Base-by-base conservation (phyloP, 2,329 filamentous ascomycete genomes). In the Fusarium xylarioides region DNA sequence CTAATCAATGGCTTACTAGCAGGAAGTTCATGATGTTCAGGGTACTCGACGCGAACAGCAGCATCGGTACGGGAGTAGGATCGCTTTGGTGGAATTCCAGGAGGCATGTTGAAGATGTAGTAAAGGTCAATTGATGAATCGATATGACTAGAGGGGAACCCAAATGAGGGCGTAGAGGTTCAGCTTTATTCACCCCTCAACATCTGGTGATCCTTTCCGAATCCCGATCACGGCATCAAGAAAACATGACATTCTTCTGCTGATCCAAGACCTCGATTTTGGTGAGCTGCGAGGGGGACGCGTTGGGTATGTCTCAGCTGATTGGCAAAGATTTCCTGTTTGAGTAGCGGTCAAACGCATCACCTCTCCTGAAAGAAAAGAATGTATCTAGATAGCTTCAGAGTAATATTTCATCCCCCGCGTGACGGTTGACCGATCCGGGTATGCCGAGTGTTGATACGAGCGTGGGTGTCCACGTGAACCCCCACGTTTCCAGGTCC, bases 61-160 rank as follows among this genome's bases (percentile, higher is more conserved):
- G 94, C 88, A 78, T 97, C 93, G 11, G 94, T 97, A 78, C 93
- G 91, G 23, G 94, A 93, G 80, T 91, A 93, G 58, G 74, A 76
- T 42, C 69, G 61, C 28, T 76, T 70, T 3, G 74, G 74, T 30
- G 70, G 50, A 6, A 44, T 15, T 40, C 70, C 70, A 23, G 71
- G 46, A 57, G 66, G 66, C 71, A 74, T 74, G 14, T 34, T 62
- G 42, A 26, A 16, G 21, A 30, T 9, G 4, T 21, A 60, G n/a
- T n/a, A n/a, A n/a, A n/a, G n/a, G 5, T 43, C 9, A 47, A n/a
- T 54, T 35, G 11, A 30, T 18, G 4, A 10, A 23, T 53, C 6
- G 32, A 62, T 38, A 34, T 46, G 2, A 30, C 46, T 30, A n/a
- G 1, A 19, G 6, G 21, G 4, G 10, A 4, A 16, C 4, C 19